Conservation (phyloP, 495 filamentous ascomycete species). For the Penicillium manginii region DNA sequence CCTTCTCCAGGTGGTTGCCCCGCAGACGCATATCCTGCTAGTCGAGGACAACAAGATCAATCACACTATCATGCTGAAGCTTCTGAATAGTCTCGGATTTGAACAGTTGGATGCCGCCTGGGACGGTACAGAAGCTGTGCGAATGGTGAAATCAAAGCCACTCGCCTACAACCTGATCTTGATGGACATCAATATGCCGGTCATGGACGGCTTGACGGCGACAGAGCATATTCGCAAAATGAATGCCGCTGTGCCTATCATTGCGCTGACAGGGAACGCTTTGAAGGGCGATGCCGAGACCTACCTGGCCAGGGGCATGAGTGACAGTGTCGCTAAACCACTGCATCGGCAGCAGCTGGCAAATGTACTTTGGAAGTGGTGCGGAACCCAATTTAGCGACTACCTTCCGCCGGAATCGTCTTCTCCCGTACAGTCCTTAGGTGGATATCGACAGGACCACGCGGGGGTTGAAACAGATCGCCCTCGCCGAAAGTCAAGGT, state of each 20-base stretch:
- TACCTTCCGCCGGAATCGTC: too few relatives aligned
- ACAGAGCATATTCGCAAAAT: conserved; percentile 64
- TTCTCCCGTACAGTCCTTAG: too few relatives aligned
- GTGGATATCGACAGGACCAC: too few relatives aligned
- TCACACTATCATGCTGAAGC: conserved; percentile 63
- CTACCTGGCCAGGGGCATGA: conserved; percentile 64
- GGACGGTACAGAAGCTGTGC: conserved; percentile 40
- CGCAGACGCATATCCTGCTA: conserved; percentile 54
- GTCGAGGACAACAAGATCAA: conserved; percentile 67
- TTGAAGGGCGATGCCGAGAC: conserved; percentile 61
- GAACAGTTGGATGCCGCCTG: background rate
- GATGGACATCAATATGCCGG: conserved; percentile 73
- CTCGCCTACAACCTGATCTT: conserved; percentile 58
- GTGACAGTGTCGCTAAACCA: conserved; percentile 64
- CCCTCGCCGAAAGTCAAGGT: too few relatives aligned
- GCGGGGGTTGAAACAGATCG: too few relatives aligned
- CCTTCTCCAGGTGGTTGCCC: conserved; percentile 27
- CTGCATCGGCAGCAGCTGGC: too few relatives aligned
- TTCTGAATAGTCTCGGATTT: conserved; percentile 58
- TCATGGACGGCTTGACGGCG: conserved; percentile 69
- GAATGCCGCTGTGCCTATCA: conserved; percentile 54
- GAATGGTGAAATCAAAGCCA: conserved; percentile 51
- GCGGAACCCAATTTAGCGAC: too few relatives aligned
- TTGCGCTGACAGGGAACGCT: conserved; percentile 68
- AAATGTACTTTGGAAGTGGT: too few relatives aligned